Conservation (phyloP, 768 basidiomycete genomes). For the Tylopilus balloui region DNA sequence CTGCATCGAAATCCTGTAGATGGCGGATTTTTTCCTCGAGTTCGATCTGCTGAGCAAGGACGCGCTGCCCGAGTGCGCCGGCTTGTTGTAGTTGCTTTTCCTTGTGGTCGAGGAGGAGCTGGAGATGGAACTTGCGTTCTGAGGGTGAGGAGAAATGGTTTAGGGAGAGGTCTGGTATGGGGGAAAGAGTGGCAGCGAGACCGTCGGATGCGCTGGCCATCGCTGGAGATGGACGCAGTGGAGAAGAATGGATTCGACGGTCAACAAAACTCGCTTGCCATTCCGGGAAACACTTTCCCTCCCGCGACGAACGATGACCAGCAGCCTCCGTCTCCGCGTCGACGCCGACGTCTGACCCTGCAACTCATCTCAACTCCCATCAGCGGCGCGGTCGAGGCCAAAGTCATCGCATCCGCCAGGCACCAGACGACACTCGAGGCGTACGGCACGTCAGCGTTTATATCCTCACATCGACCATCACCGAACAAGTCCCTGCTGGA, state of each 20-base stretch:
- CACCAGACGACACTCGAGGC: slow-evolving; percentile 51
- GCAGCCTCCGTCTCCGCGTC: slow-evolving; percentile 30
- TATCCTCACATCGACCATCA: too few relatives aligned
- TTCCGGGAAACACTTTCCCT: slow-evolving; percentile 11
- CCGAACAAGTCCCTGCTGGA: slow-evolving; percentile 44
- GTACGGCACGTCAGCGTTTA: slow-evolving; percentile 53
- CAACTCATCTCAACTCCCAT: neutral
- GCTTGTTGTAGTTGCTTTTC: slow-evolving; percentile 90
- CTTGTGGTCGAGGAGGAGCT: slow-evolving; percentile 79
- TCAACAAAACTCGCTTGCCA: neutral
- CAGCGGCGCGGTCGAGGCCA: slow-evolving; percentile 31
- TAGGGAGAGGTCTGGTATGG: slow-evolving; percentile 41
- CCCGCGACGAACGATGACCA: too few relatives aligned
- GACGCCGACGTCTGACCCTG: slow-evolving; percentile 25
- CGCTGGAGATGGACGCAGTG: slow-evolving; percentile 5
- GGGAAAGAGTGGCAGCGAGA: slow-evolving; percentile 28
- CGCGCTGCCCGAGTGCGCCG: slow-evolving; percentile 88
- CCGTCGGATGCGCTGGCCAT: slow-evolving; percentile 42
- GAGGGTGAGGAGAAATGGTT: slow-evolving; percentile 45
- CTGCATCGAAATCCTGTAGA: slow-evolving; percentile 67
- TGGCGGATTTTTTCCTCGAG: slow-evolving; percentile 84
- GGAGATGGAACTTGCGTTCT: slow-evolving; percentile 59
- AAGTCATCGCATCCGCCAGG: slow-evolving; percentile 37
- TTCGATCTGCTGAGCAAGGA: slow-evolving; percentile 90
- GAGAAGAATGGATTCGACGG: neutral